These are phyloP conservation scores for Colletotrichum orbiculare DNA, from an alignment of 2,329 filamentous ascomycete species.

Conservation along the genomic window DNA sequence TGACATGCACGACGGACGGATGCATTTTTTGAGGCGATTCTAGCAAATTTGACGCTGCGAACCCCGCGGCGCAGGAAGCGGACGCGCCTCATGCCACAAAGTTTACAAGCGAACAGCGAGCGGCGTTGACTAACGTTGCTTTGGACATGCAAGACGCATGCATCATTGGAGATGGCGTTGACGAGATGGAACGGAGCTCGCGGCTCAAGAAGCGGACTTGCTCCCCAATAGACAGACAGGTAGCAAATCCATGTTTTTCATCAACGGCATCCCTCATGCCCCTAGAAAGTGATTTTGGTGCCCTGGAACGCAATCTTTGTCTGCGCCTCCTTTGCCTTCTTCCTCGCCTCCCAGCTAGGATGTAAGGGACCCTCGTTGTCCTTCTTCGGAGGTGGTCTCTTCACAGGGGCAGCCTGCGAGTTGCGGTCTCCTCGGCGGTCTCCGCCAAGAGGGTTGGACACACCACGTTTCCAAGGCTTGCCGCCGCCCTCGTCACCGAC, in stretches of 20 bases:
- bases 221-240: background rate
- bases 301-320: slow-evolving; percentile 65
- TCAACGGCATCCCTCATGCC: background rate
- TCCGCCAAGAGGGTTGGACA: slow-evolving; percentile 49
- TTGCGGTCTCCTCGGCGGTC: slow-evolving; percentile 35
- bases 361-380: slow-evolving; percentile 68
- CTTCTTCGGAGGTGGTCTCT: slow-evolving; percentile 50
- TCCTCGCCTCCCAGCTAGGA: slow-evolving; percentile 73
- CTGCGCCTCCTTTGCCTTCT: slow-evolving; percentile 68
- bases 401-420: slow-evolving; percentile 46
- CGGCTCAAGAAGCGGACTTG: too few relatives aligned
- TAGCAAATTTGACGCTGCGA: too few relatives aligned
- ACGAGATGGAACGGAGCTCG: too few relatives aligned
- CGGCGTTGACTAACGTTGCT: background rate
- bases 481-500: slow-evolving; percentile 54
- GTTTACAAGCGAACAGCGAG: too few relatives aligned
- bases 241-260: slow-evolving; percentile 10
- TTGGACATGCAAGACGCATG: too few relatives aligned
- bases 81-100: too few relatives aligned
- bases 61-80: too few relatives aligned
- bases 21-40: too few relatives aligned
- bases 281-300: slow-evolving; percentile 58
- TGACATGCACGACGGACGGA: too few relatives aligned
- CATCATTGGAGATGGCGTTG: too few relatives aligned
- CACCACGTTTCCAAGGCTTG: slow-evolving; percentile 66